A percentile compares a stretch with the other conserved stretches of the same genome.
Evolutionary conservation across 1,284 basidiomycete species (phyloP).

Genomic region (Bjerkandera adusta): DNA sequence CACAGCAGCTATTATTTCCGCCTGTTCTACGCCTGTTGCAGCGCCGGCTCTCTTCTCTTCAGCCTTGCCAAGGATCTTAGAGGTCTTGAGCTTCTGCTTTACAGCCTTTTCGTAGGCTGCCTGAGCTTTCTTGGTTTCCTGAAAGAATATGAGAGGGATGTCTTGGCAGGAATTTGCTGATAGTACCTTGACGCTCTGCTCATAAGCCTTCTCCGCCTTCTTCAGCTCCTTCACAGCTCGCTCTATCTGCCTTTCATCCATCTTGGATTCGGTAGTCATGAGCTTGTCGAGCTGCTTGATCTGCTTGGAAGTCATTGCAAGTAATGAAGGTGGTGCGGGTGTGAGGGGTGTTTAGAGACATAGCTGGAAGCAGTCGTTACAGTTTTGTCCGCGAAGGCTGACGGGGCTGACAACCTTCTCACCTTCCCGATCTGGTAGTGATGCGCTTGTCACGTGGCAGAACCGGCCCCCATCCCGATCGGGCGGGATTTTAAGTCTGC

Average conservation of each 20-base stretch:
- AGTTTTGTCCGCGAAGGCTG: too few species aligned
- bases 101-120: slow-evolving; percentile 9
- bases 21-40: too few species aligned
- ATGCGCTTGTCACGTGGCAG: too few species aligned
- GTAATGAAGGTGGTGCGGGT: not conserved
- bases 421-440: too few species aligned
- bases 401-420: too few species aligned
- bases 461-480: not conserved
- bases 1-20: too few species aligned
- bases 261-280: slow-evolving; percentile 13
- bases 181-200: slow-evolving; percentile 16
- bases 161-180: not conserved
- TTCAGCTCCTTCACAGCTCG: slow-evolving; percentile 14
- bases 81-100: slow-evolving; percentile 12
- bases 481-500: not conserved
- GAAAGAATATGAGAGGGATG: not conserved
- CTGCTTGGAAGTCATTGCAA: slow-evolving; percentile 8
- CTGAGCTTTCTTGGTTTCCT: slow-evolving; percentile 16
- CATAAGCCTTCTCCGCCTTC: slow-evolving; percentile 15
- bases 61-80: not conserved
- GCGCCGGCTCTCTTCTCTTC: not conserved
- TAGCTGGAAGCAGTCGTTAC: not conserved
- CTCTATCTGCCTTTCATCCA: slow-evolving; percentile 13
- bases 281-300: slow-evolving; percentile 17
- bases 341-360: not conserved